Conservation (phyloP, 2,329 filamentous ascomycete species). For the Colletotrichum lupini region DNA sequence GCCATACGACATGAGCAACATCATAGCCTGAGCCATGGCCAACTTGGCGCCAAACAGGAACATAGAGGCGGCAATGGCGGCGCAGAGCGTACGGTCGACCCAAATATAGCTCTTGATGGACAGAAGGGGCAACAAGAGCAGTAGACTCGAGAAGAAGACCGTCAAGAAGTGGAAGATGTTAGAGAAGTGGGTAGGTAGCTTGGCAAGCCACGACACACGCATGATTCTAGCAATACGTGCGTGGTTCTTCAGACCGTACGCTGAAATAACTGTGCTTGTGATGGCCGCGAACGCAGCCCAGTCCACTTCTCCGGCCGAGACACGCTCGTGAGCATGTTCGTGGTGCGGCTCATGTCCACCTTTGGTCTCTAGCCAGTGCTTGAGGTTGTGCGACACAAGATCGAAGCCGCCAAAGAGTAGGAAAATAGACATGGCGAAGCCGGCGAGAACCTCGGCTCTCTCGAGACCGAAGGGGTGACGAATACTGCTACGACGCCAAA, state of each 20-base stretch:
- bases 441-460: slow-evolving; percentile 91
- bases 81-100: slow-evolving; percentile 85
- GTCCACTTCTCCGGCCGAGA: slow-evolving; percentile 83
- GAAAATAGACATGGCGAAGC: slow-evolving; percentile 95
- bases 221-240: slow-evolving; percentile 92
- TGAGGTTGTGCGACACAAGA: slow-evolving; percentile 91
- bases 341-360: slow-evolving; percentile 81
- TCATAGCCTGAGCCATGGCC: slow-evolving; percentile 86
- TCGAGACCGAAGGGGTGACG: slow-evolving; percentile 95
- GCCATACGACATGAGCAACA: slow-evolving; percentile 93
- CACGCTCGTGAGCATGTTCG: slow-evolving; percentile 70
- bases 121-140: slow-evolving; percentile 85
- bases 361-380: slow-evolving; percentile 84
- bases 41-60: slow-evolving; percentile 86
- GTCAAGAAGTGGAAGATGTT: slow-evolving; percentile 97
- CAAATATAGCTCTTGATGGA: slow-evolving; percentile 83
- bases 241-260: slow-evolving; percentile 89
- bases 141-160: slow-evolving; percentile 82
- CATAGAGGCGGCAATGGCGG: slow-evolving; percentile 87
- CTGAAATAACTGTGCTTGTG: slow-evolving; percentile 83
- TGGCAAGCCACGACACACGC: slow-evolving; percentile 84
- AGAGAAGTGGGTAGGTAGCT: slow-evolving; percentile 85
- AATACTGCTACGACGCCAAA: slow-evolving; percentile 93
- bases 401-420: slow-evolving; percentile 98
- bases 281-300: slow-evolving; percentile 85